Base-by-base conservation (phyloP, 441 rosid species). In the Heliophila coronopifolia region DNA sequence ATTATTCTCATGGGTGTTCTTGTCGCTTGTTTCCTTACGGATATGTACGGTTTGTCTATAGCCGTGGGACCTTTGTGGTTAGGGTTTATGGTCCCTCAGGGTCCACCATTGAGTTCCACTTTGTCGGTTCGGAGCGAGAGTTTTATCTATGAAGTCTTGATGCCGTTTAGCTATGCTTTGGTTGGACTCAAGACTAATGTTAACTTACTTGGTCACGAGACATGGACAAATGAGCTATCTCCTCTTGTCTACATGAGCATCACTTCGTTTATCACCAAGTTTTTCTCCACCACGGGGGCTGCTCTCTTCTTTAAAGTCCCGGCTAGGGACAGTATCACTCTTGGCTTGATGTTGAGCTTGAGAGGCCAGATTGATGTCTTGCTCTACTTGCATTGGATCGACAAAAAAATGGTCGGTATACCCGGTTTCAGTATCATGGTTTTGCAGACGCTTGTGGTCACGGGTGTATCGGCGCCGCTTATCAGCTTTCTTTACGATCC, bases 291-390 rank as follows among this genome's bases (percentile, higher is more conserved):
- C 1, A 3, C 67, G 8, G 8, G 44, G 0, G 59, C 67, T 45
- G 65, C 80, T 27, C 47, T 73, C 34, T 44, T 53, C 16, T 67
- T 71, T 8, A 31, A 67, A 32, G 47, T 74, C 16, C 81, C 97
- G 1, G 9, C 60, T 0, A 73, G 62, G 51, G 95, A 86, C 27
- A 43, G 86, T 41, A 46, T 86, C 13, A 62, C 86, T 4, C 72
- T 86, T 15, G 66, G 89, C 35, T 73, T 86, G 27, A 71, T 80
- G 48, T 33, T 78, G 74, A 78, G 70, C 74, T 50, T 90, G 36
- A 77, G 83, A 65, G 97, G 97, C 22, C 82, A 78, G 30, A 61
- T 74, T 1, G 95, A 86, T 68, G n/a, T 74, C 19, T 12, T 77
- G 17, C 20, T 86, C 15, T 63, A 54, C 59, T 22, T 72, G 14